Percentiles rank a stretch among this genome's conserved stretches.
phyloP scores from a whole-genome alignment of 176 grass and related monocot species.

The Elymus sibiricus region DNA sequence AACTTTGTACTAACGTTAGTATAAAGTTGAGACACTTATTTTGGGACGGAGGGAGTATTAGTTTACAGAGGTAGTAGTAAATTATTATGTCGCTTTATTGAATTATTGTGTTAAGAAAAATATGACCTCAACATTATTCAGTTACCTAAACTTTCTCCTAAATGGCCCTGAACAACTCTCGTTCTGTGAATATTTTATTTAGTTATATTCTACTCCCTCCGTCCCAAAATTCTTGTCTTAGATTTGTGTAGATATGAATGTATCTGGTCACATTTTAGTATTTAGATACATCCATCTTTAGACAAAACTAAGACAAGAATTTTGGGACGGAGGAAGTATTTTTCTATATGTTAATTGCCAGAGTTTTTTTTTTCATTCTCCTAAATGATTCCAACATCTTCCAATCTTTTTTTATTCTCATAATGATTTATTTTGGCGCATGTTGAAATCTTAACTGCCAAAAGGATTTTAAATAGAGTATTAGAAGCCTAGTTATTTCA shows the following conservation, averaged over 20 bases:
- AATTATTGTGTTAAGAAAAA: neutral
- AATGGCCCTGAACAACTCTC: neutral
- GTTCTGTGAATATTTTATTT: neutral
- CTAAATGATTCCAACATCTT: neutral
- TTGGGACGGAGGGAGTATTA: too few species aligned
- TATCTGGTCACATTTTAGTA: too few species aligned
- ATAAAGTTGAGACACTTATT: too few species aligned
- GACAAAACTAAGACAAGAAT: too few species aligned
- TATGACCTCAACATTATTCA: neutral
- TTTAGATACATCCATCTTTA: too few species aligned
- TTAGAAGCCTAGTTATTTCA: neutral
- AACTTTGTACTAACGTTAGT: too few species aligned
- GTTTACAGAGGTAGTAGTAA: neutral
- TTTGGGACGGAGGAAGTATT: too few species aligned
- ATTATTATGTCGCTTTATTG: conserved; percentile 1
- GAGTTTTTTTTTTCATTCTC: neutral
- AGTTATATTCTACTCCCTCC: neutral
- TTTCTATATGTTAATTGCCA: neutral
- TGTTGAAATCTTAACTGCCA: neutral
- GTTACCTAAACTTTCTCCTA: neutral
- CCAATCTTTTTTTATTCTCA: neutral
- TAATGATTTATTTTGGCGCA: neutral
- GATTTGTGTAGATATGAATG: too few species aligned
- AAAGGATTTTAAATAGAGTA: neutral
- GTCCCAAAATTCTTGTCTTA: too few species aligned